Base-by-base conservation (phyloP, 768 basidiomycete species). In the Phaeolepiota aurea region DNA sequence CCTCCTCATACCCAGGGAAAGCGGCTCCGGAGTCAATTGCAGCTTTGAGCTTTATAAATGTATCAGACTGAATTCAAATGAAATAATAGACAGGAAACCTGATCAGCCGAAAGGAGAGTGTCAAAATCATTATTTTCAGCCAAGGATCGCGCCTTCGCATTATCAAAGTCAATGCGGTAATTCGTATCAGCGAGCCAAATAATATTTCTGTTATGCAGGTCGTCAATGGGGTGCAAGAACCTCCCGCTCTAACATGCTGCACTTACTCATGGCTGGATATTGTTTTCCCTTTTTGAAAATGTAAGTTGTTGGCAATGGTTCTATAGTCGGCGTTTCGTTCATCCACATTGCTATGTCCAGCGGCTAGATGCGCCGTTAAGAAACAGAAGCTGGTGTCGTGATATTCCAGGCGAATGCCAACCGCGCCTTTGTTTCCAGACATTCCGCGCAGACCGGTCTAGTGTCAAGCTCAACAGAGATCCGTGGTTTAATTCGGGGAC, bases 391-490 rank as follows among this genome's bases (percentile, higher is more conserved):
- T 85, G 5, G 93, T 87, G 54, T 93, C 91, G 48, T 87, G 73
- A 52, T 88, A 89, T 20, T 98, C 87, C 38, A 99, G 66, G 10
- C 96, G 82, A 47, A 99, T 89, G 4, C 84, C 92, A 10, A 94
- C 87, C 1, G 91, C 96, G 14, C 96, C 96, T 65, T 99, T 94
- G 65, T 94, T 94, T 20, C 92, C 96, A 0, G 91, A 91, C 78
- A 98, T 91, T 10, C 96, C 96, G 22, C 84, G 74, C 31, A 88
- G 66, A 30, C 86, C 87, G n/a, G 87, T 89, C 87, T 89, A 34
- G 18, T 18, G 37, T 23, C 21, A 22, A 22, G 35, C 25, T 30
- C 48, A 34, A 43, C 36, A 40, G 30, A n/a, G n/a, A n/a, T n/a
- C n/a, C n/a, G n/a, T n/a, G n/a, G n/a, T n/a, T n/a, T n/a, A n/a